Evolutionary conservation across 768 basidiomycete species (phyloP).

Genomic region (Leccinum incarnatum): DNA sequence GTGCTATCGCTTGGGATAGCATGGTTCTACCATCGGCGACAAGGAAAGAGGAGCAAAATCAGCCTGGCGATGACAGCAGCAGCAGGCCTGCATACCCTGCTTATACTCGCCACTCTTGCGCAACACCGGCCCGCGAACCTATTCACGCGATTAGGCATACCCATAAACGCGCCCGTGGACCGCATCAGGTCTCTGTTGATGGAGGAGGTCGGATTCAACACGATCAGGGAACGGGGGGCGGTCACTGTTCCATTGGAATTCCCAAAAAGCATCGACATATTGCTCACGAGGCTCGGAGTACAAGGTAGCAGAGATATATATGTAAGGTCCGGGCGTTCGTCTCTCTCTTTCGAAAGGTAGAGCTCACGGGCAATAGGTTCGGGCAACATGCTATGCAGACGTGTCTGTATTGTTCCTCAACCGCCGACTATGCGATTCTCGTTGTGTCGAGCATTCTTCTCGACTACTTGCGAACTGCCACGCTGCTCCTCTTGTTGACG

Average conservation of each 20-base stretch:
- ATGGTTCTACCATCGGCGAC: slow-evolving; percentile 13
- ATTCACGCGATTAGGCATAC: slow-evolving; percentile 53
- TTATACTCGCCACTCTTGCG: slow-evolving; percentile 16
- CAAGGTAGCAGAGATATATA: slow-evolving; percentile 59
- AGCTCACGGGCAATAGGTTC: slow-evolving; percentile 43
- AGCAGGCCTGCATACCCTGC: slow-evolving; percentile 15
- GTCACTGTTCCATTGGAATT: slow-evolving; percentile 29
- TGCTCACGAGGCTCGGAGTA: slow-evolving; percentile 54
- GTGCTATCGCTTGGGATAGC: slow-evolving; percentile 17
- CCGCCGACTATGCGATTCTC: slow-evolving; percentile 58
- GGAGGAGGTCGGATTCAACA: slow-evolving; percentile 39
- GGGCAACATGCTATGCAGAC: slow-evolving; percentile 62
- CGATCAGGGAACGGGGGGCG: slow-evolving; percentile 12
- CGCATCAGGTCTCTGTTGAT: slow-evolving; percentile 46
- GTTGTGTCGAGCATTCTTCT: slow-evolving; percentile 53
- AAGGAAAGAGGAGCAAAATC: neutral
- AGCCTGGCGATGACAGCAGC: slow-evolving; percentile 9
- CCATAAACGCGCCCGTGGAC: slow-evolving; percentile 54
- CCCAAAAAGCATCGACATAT: slow-evolving; percentile 45
- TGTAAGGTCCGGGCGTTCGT: slow-evolving; percentile 45
- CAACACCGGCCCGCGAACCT: slow-evolving; percentile 55
- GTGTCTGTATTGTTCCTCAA: slow-evolving; percentile 65
- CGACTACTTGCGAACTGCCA: slow-evolving; percentile 57
- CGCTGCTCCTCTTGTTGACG: slow-evolving; percentile 47
- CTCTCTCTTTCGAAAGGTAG: neutral